Evolutionary conservation across 2,329 filamentous ascomycete species (phyloP), one percentile per base, ranked within the genome.

Genomic region (Madurella fahalii): DNA sequence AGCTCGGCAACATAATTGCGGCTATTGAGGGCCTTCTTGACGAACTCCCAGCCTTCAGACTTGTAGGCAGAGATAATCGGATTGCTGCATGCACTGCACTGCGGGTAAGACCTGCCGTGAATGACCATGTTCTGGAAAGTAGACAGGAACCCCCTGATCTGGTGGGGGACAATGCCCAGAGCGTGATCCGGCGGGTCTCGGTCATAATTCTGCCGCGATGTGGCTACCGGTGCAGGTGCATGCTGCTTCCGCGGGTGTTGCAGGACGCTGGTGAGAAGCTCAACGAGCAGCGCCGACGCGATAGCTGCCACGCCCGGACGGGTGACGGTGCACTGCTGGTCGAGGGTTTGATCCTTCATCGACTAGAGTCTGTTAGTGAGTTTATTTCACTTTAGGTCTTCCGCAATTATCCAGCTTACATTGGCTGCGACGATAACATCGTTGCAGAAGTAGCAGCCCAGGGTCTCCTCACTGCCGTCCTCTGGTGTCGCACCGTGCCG

Each of bases 401-500:
- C 20, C 16, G 39, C 30, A 53, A 42, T 50, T 45, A n/a, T 7
- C 25, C 1, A 37, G 80, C 87, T 83, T 75, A 95, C 92, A 74
- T 97, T 90, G 58, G 87, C 87, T 18, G 94, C 94, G 7, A 93
- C 90, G 47, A 97, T 93, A 25, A 99, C 93, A 69, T 99, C 94
- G 65, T 95, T 97, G 74, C 94, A 99, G 72, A 97, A 99, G 70
- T 99, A 99, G 72, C 94, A 99, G 9, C 94, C 94, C 25, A 97
- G 77, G 25, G 89, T 84, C 49, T 83, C 76, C 51, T 83, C 77
- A n/a, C 74, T 78, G 11, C 81, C 76, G 48, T 77, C 74, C 41
- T 72, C 69, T 3, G 77, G 76, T 62, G 83, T 81, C 5, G 90
- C 78, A 1, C 94, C 94, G 70, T 99, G 94, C 53, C 94, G 84